These are phyloP conservation scores for Chimonanthus salicifolius DNA, from an alignment of 164 flowering plant genomes.

Conservation along the genomic window DNA sequence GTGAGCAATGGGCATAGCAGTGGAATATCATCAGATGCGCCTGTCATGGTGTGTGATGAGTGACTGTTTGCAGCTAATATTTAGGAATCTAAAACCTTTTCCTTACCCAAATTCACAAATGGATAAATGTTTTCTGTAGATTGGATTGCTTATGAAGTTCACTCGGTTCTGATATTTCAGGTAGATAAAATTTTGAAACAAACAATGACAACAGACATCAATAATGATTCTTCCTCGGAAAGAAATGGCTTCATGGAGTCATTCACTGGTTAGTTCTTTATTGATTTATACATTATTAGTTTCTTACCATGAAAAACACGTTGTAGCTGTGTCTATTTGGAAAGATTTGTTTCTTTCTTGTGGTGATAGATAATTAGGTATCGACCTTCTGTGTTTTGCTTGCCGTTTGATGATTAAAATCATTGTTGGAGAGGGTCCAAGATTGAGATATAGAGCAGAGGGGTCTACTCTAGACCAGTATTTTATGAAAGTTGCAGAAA, in stretches of 20 bases:
- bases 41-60: slow-evolving; percentile 26
- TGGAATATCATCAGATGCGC: slow-evolving; percentile 18
- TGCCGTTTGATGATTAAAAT: neutral
- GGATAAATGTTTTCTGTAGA: neutral
- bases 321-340: neutral
- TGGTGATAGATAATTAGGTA: neutral
- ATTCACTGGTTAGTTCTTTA: slow-evolving; percentile 31
- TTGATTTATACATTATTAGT: slow-evolving; percentile 1
- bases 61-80: neutral
- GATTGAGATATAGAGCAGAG: neutral
- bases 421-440: neutral
- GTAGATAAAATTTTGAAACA: slow-evolving; percentile 21
- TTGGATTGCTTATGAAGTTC: slow-evolving; percentile 1
- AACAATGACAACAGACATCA: slow-evolving; percentile 13
- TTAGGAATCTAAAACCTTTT: neutral
- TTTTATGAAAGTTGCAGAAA: neutral
- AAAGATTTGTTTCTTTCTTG: too few species aligned
- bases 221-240: slow-evolving; percentile 12
- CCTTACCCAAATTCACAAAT: neutral
- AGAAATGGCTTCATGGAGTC: slow-evolving; percentile 19
- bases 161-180: slow-evolving; percentile 25
- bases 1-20: slow-evolving; percentile 7
- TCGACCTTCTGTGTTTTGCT: neutral
- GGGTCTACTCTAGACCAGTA: neutral
- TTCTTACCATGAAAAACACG: slow-evolving; percentile 12